Evolutionary conservation across 169 alveolate species (phyloP).

Genomic region (Plasmodium malariae): DNA sequence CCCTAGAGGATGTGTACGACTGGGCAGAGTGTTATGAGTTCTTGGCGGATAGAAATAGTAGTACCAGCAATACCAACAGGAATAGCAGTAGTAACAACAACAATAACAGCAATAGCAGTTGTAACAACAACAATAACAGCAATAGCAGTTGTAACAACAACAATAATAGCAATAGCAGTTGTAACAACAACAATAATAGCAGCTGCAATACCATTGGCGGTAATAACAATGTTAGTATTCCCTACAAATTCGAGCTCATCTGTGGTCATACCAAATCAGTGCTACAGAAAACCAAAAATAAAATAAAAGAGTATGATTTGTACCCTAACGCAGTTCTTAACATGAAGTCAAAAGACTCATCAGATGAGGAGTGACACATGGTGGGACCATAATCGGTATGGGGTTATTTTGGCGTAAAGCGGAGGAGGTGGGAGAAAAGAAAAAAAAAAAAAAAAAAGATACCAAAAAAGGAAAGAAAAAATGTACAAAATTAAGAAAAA

Average conservation of each 20-base stretch:
- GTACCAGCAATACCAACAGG: too few relatives aligned
- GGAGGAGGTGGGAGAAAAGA: not conserved
- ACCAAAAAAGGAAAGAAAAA: too few relatives aligned
- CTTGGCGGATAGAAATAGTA: not conserved
- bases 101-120: too few relatives aligned
- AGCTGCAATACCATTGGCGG: too few relatives aligned
- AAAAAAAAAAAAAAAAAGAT: too few relatives aligned
- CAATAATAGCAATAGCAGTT: too few relatives aligned
- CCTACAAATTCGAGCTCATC: slow-evolving; percentile 26
- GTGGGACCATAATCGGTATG: too few relatives aligned
- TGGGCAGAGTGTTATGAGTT: slow-evolving; percentile 67
- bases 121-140: too few relatives aligned
- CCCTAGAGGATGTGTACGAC: slow-evolving; percentile 37
- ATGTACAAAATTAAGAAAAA: not conserved
- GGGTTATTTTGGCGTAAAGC: not conserved
- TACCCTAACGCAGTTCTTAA: slow-evolving; percentile 57
- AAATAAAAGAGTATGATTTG: slow-evolving; percentile 26
- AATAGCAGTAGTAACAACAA: too few relatives aligned
- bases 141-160: too few relatives aligned
- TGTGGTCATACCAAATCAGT: slow-evolving; percentile 40
- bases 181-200: too few relatives aligned
- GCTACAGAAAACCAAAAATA: not conserved
- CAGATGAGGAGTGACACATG: slow-evolving; percentile 25
- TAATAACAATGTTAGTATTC: slow-evolving; percentile 19
- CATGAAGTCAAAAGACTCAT: slow-evolving; percentile 42